Percentiles rank a stretch among this genome's conserved stretches.
phyloP scores from a whole-genome alignment of 768 basidiomycete genomes.

The Tulasnella sp. region DNA sequence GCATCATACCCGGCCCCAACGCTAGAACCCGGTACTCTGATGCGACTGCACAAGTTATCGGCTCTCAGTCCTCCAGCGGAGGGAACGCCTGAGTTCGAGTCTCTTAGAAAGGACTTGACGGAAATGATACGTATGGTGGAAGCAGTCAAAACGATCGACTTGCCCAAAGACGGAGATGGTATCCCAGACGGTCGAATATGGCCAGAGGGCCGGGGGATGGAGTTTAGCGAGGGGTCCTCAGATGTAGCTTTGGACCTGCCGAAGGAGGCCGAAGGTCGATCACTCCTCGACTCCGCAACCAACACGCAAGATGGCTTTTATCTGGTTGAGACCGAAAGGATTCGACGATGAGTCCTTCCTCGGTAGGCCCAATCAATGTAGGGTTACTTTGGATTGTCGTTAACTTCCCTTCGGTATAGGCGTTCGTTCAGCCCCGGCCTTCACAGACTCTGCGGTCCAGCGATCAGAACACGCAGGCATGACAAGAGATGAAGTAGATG shows the following conservation, averaged over 20 bases:
- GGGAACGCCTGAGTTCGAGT: constrained; percentile 40
- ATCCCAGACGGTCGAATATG: constrained; percentile 35
- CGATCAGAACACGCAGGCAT: neutral
- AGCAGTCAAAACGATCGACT: constrained; percentile 56
- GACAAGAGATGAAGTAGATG: neutral
- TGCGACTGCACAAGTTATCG: constrained; percentile 56
- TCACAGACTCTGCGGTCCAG: neutral
- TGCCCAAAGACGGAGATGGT: constrained; percentile 14
- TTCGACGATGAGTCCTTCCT: neutral
- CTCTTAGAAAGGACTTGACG: constrained; percentile 49
- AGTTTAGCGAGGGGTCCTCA: constrained; percentile 18
- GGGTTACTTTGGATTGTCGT: too few relatives aligned
- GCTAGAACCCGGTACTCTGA: constrained; percentile 45
- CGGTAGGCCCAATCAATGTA: neutral
- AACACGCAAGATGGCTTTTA: constrained; percentile 46
- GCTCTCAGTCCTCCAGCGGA: constrained; percentile 57
- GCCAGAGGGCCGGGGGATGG: constrained; percentile 31
- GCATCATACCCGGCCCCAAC: constrained; percentile 65
- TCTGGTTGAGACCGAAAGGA: constrained; percentile 30
- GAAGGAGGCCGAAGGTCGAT: constrained; percentile 28
- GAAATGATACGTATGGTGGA: constrained; percentile 68
- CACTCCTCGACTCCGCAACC: constrained; percentile 41
- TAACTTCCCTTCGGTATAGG: neutral
- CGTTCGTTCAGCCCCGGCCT: neutral
- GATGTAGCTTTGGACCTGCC: neutral